A percentile compares a stretch with the other conserved stretches of the same genome.
These are phyloP conservation scores for Pseudogymnoascus sp. DNA, from an alignment of 2,329 filamentous ascomycete genomes.

Conservation along the genomic window DNA sequence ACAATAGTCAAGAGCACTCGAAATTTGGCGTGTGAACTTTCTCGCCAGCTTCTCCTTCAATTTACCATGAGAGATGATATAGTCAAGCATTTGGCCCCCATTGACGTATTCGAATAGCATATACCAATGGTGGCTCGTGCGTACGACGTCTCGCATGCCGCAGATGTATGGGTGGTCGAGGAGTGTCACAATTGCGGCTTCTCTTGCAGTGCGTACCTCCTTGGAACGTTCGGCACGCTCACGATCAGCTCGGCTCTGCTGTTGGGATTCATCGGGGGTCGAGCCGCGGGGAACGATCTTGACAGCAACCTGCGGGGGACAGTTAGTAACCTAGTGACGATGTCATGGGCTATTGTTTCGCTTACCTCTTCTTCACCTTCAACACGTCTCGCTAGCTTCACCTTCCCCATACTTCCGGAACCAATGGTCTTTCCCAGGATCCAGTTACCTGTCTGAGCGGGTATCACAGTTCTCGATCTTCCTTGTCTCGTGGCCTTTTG, in stretches of 20 bases:
- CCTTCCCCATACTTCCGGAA: slow-evolving; percentile 97
- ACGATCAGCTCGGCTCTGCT: slow-evolving; percentile 62
- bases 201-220: slow-evolving; percentile 87
- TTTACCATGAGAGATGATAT: slow-evolving; percentile 96
- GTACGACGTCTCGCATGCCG: slow-evolving; percentile 87
- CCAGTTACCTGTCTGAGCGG: slow-evolving; percentile 87
- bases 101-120: slow-evolving; percentile 99
- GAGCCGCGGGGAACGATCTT: slow-evolving; percentile 94
- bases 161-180: slow-evolving; percentile 95
- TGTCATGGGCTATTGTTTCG: not conserved
- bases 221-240: slow-evolving; percentile 94
- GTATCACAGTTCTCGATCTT: slow-evolving; percentile 72
- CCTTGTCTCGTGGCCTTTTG: slow-evolving; percentile 46
- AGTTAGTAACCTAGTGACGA: slow-evolving; percentile 16
- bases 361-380: slow-evolving; percentile 83
- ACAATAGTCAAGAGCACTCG: slow-evolving; percentile 93
- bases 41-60: slow-evolving; percentile 97
- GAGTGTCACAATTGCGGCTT: slow-evolving; percentile 92
- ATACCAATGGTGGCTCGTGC: slow-evolving; percentile 98
- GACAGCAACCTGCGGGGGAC: slow-evolving; percentile 68
- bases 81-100: slow-evolving; percentile 98
- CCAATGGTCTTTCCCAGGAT: slow-evolving; percentile 94
- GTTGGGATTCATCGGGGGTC: slow-evolving; percentile 71
- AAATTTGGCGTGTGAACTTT: slow-evolving; percentile 96
- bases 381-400: slow-evolving; percentile 86